Base-by-base conservation (phyloP, 768 basidiomycete species). In the Lactifluus piperatus region DNA sequence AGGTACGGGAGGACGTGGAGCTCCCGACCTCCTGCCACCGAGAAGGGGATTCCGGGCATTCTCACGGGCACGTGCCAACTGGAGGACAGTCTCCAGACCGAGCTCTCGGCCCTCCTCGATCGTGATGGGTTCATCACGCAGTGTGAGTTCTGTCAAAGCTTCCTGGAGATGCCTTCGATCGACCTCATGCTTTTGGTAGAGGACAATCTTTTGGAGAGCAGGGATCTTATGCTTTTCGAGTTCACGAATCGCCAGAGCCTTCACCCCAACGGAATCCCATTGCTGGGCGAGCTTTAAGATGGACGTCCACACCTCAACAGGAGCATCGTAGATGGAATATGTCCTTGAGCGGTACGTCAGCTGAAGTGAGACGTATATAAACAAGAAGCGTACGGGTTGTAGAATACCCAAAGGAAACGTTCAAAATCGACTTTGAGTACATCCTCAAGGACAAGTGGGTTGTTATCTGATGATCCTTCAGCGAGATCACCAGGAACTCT, bases 201-300 rank as follows among this genome's bases (percentile, higher is more conserved):
- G 67, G 1, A 72, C 69, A 49, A 88, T 78, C 27, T 82, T 81
- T 2, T 81, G 76, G 0, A 85, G 72, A 0, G 77, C 74, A 0
- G 71, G 68, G 37, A 85, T 72, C 0, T 66, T 14, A 6, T 79
- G 69, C 62, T 74, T 54, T 48, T 71, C 78, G 0, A 86, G 72
- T 47, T 85, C 80, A 0, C 81, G 78, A 0, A 84, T 68, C 0
- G 83, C 82, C 0, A 74, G 80, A 50, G 57, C 65, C 37, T 72
- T 77, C 4, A 86, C 76, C 48, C 81, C 77, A 0, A 60, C 64
- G 60, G 86, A 86, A 1, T 62, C 24, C 85, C 85, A 89, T 5
- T 71, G 64, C 10, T 79, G 71, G 0, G 85, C 74, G 1, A 87
- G 79, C 2, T 65, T 68, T 0, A 88, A 68, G 37, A 89, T 79